A percentile compares a stretch with the other conserved stretches of the same genome.
These are phyloP conservation scores for Beta macrorhiza DNA, from an alignment of 179 eudicot species.

Conservation along the genomic window DNA sequence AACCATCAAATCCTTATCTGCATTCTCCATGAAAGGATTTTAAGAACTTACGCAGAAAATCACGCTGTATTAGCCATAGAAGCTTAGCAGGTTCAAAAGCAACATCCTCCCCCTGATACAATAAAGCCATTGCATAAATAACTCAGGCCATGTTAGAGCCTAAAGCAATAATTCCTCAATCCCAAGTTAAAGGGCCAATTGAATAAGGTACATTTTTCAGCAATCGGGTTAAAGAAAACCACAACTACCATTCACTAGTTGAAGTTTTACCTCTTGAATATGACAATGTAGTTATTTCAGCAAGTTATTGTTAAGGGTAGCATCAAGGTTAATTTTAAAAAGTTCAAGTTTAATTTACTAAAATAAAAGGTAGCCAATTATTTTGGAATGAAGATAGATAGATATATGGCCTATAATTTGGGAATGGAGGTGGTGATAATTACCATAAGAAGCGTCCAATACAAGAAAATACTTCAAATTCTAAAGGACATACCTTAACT, in stretches of 20 bases:
- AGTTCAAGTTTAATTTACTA: too few species aligned
- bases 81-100: conserved; percentile 98
- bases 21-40: not conserved
- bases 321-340: too few species aligned
- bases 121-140: not conserved
- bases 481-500: conserved; percentile 70
- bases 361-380: too few species aligned
- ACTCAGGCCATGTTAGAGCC: not conserved
- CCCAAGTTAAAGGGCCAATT: not conserved
- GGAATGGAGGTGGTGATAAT: not conserved
- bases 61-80: conserved; percentile 97
- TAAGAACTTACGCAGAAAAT: conserved; percentile 78
- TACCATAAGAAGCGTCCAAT: not conserved
- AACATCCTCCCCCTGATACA: conserved; percentile 82
- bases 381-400: too few species aligned
- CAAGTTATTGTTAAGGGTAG: too few species aligned
- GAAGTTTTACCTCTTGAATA: too few species aligned
- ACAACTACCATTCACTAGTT: too few species aligned
- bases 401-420: too few species aligned
- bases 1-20: not conserved
- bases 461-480: not conserved
- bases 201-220: too few species aligned
- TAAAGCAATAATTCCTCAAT: not conserved
- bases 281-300: too few species aligned
- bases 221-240: too few species aligned